Evolutionary conservation across 352 stramenopile species (phyloP), one percentile per base, ranked within the genome.

Genomic region (Globisporangium camurandrum): DNA sequence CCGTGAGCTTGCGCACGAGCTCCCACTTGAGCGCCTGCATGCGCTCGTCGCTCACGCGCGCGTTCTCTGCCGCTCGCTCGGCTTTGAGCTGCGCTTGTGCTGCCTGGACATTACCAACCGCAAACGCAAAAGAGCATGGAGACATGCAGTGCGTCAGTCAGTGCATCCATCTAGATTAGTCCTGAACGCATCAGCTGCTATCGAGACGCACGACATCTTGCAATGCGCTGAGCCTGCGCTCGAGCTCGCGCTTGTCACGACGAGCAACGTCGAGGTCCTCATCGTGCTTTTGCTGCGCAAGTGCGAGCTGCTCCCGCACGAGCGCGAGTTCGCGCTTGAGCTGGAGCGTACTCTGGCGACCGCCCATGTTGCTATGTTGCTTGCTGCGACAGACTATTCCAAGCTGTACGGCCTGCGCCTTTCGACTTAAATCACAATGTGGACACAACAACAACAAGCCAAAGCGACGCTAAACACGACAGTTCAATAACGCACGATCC

Each of bases 1-100:
- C 52, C 2, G 62, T 65, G 3, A 84, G 57, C 14, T 79, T 69
- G 0, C 77, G 77, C 33, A 88, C 70, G 11, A 88, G 62, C 51
- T 88, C 77, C 74, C 75, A 88, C 42, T 88, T 86, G 31, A 88
- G 49, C 3, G 69, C 77, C 53, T 86, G 84, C 63, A 81, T 77
- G 34, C 72, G 72, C 23, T 86, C 74, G 47, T 88, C 75, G 9
- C 54, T 69, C 26, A 80, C 61, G 4, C 56, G 30, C 5, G 68
- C 72, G 20, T 57, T 52, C 17, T 63, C 49, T 22, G 59, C 75
- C 33, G 59, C 56, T 10, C 67, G 67, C 11, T 86, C 72, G 4
- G 58, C 70, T 46, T 86, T 75, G 3, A 84, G 34, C 46, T 84
- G 70, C 2, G 77, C 72, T 23, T 71, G 72, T 6, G 60, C 54